These are phyloP conservation scores for Cymodocea nodosa DNA, from an alignment of 116 monocot species.

Conservation along the genomic window DNA sequence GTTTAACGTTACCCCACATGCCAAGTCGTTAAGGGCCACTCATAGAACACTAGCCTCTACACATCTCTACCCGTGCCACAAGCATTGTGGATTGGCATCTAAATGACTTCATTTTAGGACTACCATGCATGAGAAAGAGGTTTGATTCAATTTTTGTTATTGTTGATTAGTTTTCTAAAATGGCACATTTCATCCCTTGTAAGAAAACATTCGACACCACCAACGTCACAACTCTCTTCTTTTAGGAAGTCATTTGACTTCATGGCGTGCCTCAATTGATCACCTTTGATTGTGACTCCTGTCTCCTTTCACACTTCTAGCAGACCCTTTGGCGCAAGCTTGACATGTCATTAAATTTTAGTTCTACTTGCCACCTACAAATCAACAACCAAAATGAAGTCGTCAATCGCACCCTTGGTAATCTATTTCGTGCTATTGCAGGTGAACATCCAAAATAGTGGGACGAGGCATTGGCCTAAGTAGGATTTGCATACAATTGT, in stretches of 20 bases:
- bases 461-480: not conserved
- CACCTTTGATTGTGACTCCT: not conserved
- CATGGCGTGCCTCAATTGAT: not conserved
- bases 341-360: not conserved
- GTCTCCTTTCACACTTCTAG: not conserved
- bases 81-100: not conserved
- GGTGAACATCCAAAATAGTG: not conserved
- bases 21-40: not conserved
- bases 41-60: slow-evolving; percentile 2
- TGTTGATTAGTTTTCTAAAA: not conserved
- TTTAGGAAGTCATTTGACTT: not conserved
- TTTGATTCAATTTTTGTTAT: not conserved
- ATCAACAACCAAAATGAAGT: not conserved
- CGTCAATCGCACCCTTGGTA: not conserved
- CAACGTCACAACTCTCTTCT: not conserved
- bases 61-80: not conserved
- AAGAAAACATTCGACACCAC: not conserved
- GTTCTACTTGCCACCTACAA: not conserved
- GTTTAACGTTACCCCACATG: not conserved
- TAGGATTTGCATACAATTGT: not conserved
- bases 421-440: not conserved
- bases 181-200: slow-evolving; percentile 3
- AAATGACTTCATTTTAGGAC: not conserved
- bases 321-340: not conserved
- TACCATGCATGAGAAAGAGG: slow-evolving; percentile 3